Base-by-base conservation (phyloP, 768 basidiomycete species). In the Amylocystis lapponica region DNA sequence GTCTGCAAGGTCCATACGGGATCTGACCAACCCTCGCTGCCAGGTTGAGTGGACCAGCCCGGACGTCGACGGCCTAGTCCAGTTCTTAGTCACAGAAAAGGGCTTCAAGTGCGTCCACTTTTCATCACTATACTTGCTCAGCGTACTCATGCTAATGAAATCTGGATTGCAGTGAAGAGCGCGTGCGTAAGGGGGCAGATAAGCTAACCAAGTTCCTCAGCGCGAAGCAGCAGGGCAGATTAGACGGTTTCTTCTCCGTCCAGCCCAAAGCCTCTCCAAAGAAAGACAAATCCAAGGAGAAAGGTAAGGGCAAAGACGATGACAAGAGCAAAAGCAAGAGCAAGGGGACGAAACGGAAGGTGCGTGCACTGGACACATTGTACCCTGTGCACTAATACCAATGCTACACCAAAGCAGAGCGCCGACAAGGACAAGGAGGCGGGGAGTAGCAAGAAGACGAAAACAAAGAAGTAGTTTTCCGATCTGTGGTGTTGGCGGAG, bases 11-110 rank as follows among this genome's bases (percentile, higher is more conserved):
- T 12, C n/a, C 23, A 22, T 43, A 8, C 23, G 29, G 13, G 7
- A 16, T n/a, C 14, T 41, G 3, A 27, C 14, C 6, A 12, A 22
- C n/a, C n/a, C n/a, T n/a, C 23, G 23, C 35, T 12, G 7, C 5
- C 57, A 96, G 92, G 73, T 98, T 31, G 93, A 95, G 52, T 99
- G 96, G 96, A 88, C 80, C 45, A 75, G 75, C 47, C 96, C 96
- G 2, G 92, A 99, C 51, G 70, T 93, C 1, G 93, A 97, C 6
- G 95, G 94, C 6, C 72, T 99, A 3, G 82, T 99, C 4, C 78
- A 97, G 34, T 99, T 98, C 66, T 62, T 99, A 19, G 94, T 97
- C 13, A 80, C 67, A 27, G 88, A 97, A 58, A 98, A 99, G 61
- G 96, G 96, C 5, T 99, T 99, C 80, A 95, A 85, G 95, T 96